Evolutionary conservation across 1,284 basidiomycete species (phyloP), one percentile per base, ranked within the genome.

Genomic region (Microbotryum silenes-acaulis): DNA sequence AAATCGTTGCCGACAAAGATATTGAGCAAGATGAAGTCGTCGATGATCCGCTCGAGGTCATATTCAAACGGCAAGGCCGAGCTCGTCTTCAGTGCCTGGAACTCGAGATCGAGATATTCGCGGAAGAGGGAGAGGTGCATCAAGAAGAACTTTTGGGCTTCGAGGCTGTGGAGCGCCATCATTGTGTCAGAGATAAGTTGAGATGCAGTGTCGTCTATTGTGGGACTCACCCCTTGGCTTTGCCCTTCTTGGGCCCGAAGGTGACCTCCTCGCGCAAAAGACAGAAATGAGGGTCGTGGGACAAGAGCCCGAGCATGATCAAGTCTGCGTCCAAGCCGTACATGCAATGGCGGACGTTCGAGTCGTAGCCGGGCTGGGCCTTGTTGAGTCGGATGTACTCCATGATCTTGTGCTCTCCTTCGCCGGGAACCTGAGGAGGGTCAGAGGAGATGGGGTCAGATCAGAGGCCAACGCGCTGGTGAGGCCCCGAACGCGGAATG

Each of bases 331-430:
- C 96, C 45, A 99, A 84, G 51, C 96, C 96, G 77, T 99, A 98
- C 60, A 99, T 79, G 77, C 96, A 98, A 77, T 99, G 96, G 68
- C 96, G 86, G 57, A 90, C 81, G 73, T 94, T 93, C 23, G 91
- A 88, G 75, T 92, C 85, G 78, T 98, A 96, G 74, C 89, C 88
- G 10, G 89, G 89, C 76, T 98, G 96, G 29, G 96, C 92, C 72
- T 94, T 90, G 61, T 86, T 85, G 65, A 91, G 79, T 56, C 96
- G 87, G 73, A 99, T 97, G 77, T 94, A 98, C 76, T 98, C 96
- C 88, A 98, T 97, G 72, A 99, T 94, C 81, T 99, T 99, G 82
- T 99, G 96, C 75, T 99, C 96, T 66, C 96, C 96, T 76, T 99
- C 96, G 67, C 96, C 96, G 0, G 94, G 94, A 5, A 96, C 77